phyloP scores from a whole-genome alignment of 805 yeast species.

The Starmerella geochares region DNA sequence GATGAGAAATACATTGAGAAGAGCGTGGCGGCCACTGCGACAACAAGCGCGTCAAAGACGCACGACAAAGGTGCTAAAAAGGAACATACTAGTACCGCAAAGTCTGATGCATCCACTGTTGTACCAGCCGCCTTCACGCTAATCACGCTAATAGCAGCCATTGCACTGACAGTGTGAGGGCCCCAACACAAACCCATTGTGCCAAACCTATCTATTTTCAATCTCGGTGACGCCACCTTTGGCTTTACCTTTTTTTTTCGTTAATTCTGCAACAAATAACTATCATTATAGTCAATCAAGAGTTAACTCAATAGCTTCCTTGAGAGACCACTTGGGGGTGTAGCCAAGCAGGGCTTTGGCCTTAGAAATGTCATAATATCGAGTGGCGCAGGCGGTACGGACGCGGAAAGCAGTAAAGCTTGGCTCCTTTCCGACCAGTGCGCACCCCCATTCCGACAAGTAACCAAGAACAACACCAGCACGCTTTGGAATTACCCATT shows the following conservation, averaged over 20 bases:
- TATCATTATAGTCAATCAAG: background rate
- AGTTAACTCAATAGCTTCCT: constrained; percentile 41
- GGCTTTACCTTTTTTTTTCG: background rate
- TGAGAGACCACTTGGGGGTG: constrained; percentile 67
- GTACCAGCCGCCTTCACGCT: background rate
- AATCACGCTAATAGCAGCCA: background rate
- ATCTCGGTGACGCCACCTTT: too few relatives aligned
- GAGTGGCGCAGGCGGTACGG: constrained; percentile 77
- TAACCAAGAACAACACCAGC: constrained; percentile 78
- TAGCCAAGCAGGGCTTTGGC: constrained; percentile 74
- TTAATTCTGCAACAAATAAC: background rate
- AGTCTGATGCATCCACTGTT: background rate
- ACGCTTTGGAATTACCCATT: constrained; percentile 58
- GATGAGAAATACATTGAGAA: background rate
- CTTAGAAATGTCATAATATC: constrained; percentile 85
- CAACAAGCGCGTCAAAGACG: background rate
- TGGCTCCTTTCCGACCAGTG: constrained; percentile 68
- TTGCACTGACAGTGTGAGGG: background rate
- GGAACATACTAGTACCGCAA: background rate
- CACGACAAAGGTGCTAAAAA: background rate
- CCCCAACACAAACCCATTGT: too few relatives aligned
- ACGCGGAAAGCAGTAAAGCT: constrained; percentile 96
- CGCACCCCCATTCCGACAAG: constrained; percentile 63
- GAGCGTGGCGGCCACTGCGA: background rate
- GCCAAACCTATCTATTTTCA: too few relatives aligned